phyloP scores from a whole-genome alignment of 2,329 filamentous ascomycete genomes.

The Diaporthe helianthi region DNA sequence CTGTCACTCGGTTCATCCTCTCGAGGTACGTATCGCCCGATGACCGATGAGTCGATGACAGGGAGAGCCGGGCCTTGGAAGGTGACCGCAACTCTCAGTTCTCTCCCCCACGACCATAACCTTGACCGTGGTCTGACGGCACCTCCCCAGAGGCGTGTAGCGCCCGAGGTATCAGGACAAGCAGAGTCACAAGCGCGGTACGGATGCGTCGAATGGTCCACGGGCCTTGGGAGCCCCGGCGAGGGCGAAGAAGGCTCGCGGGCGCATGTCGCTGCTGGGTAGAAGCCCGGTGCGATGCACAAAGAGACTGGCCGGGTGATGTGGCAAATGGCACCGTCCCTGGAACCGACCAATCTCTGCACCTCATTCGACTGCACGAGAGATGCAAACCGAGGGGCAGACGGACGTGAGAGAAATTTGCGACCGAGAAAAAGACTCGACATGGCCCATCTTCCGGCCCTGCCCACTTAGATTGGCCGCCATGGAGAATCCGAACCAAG shows the following conservation, averaged over 20 bases:
- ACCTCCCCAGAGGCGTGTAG: constrained; percentile 18
- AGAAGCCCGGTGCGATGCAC: constrained; percentile 48
- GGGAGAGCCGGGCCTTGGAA: constrained; percentile 30
- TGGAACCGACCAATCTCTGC: constrained; percentile 47
- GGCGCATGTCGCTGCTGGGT: constrained; percentile 38
- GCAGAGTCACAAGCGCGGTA: constrained; percentile 34
- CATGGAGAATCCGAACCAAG: constrained; percentile 18
- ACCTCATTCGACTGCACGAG: constrained; percentile 39
- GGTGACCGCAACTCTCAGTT: constrained; percentile 35
- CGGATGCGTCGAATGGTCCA: constrained; percentile 27
- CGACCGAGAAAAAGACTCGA: constrained; percentile 35
- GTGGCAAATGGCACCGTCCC: constrained; percentile 53
- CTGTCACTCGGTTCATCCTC: constrained; percentile 26
- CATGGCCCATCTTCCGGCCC: constrained; percentile 34
- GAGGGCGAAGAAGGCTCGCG: constrained; percentile 22
- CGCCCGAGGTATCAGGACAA: constrained; percentile 30
- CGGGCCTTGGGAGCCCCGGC: constrained; percentile 37
- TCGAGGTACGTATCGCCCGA: constrained; percentile 27
- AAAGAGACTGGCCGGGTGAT: constrained; percentile 47
- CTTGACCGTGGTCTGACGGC: constrained; percentile 31
- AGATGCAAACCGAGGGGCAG: constrained; percentile 38
- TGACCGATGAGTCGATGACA: no score
- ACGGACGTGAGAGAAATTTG: constrained; percentile 27
- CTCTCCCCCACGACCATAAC: constrained; percentile 17
- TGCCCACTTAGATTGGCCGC: constrained; percentile 37